A percentile compares a stretch with the other conserved stretches of the same genome.
phyloP scores from a whole-genome alignment of 2,329 filamentous ascomycete species.

The Aspergillus calidoustus region DNA sequence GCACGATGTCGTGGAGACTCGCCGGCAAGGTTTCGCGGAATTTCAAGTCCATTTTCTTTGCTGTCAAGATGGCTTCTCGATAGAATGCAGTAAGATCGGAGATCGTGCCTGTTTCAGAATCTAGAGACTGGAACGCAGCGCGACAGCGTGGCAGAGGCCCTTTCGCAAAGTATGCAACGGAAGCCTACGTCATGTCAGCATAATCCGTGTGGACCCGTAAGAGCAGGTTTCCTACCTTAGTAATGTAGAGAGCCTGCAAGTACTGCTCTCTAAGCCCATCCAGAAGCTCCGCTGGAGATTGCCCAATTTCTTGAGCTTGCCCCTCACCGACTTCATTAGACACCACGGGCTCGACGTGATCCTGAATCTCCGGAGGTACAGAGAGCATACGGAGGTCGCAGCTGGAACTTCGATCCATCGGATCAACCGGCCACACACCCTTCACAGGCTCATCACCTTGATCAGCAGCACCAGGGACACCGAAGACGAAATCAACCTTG shows the following conservation, averaged over 20 bases:
- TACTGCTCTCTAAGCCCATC: conserved; percentile 46
- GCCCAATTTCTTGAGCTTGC: conserved; percentile 22
- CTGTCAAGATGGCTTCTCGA: conserved; percentile 46
- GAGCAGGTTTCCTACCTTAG: conserved; percentile 40
- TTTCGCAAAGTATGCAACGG: conserved; percentile 57
- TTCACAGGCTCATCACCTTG: conserved; percentile 14
- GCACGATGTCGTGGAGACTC: conserved; percentile 43
- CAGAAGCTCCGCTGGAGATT: conserved; percentile 42
- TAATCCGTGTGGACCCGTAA: neutral
- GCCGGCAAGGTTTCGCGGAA: conserved; percentile 51
- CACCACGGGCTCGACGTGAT: neutral
- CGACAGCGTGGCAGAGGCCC: conserved; percentile 54
- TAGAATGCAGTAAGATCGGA: conserved; percentile 44
- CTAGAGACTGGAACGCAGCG: conserved; percentile 40
- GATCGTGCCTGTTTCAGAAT: conserved; percentile 27
- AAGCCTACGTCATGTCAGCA: conserved; percentile 42
- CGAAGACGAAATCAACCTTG: conserved; percentile 39
- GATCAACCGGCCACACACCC: conserved; percentile 27
- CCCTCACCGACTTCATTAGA: conserved; percentile 19
- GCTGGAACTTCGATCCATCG: conserved; percentile 21
- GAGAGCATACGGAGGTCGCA: conserved; percentile 13
- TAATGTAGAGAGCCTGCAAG: conserved; percentile 49
- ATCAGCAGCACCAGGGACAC: conserved; percentile 9
- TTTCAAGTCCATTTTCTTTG: conserved; percentile 54
- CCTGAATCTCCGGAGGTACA: conserved; percentile 25